phyloP scores from a whole-genome alignment of 768 basidiomycete genomes.

The Cyclocybe cylindracea region DNA sequence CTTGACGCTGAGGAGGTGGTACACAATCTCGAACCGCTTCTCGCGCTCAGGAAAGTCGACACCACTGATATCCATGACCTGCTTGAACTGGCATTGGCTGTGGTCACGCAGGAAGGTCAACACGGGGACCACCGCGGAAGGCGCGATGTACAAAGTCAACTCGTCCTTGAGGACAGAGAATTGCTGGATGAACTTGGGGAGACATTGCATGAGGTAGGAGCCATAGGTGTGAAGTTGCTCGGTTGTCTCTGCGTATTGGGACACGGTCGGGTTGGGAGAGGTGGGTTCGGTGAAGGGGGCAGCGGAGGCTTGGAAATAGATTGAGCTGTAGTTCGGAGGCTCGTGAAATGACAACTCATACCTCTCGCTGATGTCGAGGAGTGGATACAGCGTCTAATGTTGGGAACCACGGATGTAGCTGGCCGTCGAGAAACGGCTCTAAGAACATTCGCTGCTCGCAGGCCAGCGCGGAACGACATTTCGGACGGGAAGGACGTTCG shows the following conservation, averaged over 20 bases:
- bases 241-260: constrained; percentile 70
- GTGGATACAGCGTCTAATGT: constrained; percentile 45
- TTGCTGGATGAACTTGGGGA: constrained; percentile 97
- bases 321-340: constrained; percentile 13
- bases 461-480: constrained; percentile 41
- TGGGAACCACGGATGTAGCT: constrained; percentile 19
- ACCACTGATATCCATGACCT: constrained; percentile 90
- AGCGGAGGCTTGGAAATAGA: constrained; percentile 47
- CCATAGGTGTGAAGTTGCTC: constrained; percentile 88
- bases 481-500: constrained; percentile 14
- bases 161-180: constrained; percentile 98
- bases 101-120: constrained; percentile 95
- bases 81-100: constrained; percentile 92
- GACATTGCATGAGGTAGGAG: constrained; percentile 88
- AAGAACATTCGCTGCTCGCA: constrained; percentile 44
- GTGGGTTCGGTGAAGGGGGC: constrained; percentile 89
- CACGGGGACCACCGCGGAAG: constrained; percentile 79
- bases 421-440: constrained; percentile 38
- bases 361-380: constrained; percentile 51
- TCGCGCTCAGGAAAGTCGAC: constrained; percentile 94
- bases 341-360: constrained; percentile 23
- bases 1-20: constrained; percentile 84
- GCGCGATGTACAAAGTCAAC: constrained; percentile 84
- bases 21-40: constrained; percentile 96
- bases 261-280: constrained; percentile 82